Conservation (phyloP, 352 stramenopile species). For the Globisporangium emineosum region DNA sequence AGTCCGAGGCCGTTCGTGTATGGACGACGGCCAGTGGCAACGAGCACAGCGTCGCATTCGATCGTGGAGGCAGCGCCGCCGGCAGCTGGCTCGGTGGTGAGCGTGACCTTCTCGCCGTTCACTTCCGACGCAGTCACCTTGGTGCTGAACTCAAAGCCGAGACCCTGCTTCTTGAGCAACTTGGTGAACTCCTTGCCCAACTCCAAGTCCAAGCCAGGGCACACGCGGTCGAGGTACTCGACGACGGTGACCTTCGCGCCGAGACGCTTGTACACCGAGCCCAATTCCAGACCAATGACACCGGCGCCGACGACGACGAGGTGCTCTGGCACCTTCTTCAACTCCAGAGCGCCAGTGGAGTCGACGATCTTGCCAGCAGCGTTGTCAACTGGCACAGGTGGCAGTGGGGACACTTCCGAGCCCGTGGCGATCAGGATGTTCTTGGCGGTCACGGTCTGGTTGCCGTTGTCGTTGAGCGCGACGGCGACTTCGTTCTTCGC, state of each 20-base stretch:
- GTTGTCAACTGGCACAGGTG: slow-evolving; percentile 97
- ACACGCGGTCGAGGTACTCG: slow-evolving; percentile 97
- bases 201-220: slow-evolving; percentile 92
- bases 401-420: slow-evolving; percentile 91
- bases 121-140: slow-evolving; percentile 96
- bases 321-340: slow-evolving; percentile 92
- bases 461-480: slow-evolving; percentile 87
- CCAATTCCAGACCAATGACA: slow-evolving; percentile 98
- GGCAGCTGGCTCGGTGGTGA: slow-evolving; percentile 92
- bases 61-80: slow-evolving; percentile 55
- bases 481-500: slow-evolving; percentile 92
- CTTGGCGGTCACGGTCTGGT: slow-evolving; percentile 93
- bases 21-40: slow-evolving; percentile 91
- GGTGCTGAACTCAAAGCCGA: slow-evolving; percentile 97
- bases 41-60: slow-evolving; percentile 79
- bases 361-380: slow-evolving; percentile 97
- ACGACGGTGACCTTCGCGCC: slow-evolving; percentile 96
- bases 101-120: slow-evolving; percentile 88
- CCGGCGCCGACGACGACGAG: slow-evolving; percentile 97
- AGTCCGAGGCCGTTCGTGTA: slow-evolving; percentile 96
- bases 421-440: slow-evolving; percentile 96
- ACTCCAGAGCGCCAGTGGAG: slow-evolving; percentile 95
- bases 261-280: slow-evolving; percentile 97
- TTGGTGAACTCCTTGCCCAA: slow-evolving; percentile 96
- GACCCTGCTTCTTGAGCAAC: slow-evolving; percentile 98